Base-by-base conservation (phyloP, 2,329 filamentous ascomycete species). In the Epichloe glyceriae region DNA sequence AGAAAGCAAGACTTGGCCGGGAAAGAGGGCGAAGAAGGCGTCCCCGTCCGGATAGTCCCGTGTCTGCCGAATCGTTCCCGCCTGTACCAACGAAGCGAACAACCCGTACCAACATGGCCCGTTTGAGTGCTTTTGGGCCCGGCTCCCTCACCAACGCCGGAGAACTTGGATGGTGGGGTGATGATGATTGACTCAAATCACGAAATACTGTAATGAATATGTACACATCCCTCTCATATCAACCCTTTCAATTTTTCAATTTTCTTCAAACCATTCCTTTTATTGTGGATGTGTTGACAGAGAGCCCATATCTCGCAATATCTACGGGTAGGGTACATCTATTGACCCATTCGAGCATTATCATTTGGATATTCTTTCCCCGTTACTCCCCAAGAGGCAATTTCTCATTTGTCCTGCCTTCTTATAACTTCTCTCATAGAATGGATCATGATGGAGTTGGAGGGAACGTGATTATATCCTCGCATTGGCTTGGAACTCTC, bases 11-110 rank as follows among this genome's bases (percentile, higher is more conserved):
- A 8, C 15, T 14, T 46, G 5, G 26, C 45, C 2, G 40, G 44
- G 8, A 47, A 51, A 34, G 42, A 55, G 40, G 55, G 52, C 11
- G 62, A 58, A 17, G 53, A 57, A 8, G 59, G 60, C n/a, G 48
- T 70, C 5, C 67, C 5, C 63, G 70, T 20, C 70, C 71, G 3
- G 70, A 74, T 47, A 70, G 67, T 51, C 67, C 66, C 33, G 64
- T 70, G 47, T 69, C 67, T 0, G 64, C 67, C 2, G 60, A 61
- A 14, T 53, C 58, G 0, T 63, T 69, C 39, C 60, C 64, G 2
- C 47, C 57, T 10, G 54, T 56, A 5, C 58, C 59, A 15, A 46
- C 42, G 15, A 54, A 52, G 30, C 57, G 59, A 43, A 54, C 55
- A 10, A 60, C 62, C 20, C 55, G 62, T 46, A 62, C 59, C 56